These are phyloP conservation scores for Rhododendron henanense DNA, from an alignment of 148 eudicot genomes.

Conservation along the genomic window DNA sequence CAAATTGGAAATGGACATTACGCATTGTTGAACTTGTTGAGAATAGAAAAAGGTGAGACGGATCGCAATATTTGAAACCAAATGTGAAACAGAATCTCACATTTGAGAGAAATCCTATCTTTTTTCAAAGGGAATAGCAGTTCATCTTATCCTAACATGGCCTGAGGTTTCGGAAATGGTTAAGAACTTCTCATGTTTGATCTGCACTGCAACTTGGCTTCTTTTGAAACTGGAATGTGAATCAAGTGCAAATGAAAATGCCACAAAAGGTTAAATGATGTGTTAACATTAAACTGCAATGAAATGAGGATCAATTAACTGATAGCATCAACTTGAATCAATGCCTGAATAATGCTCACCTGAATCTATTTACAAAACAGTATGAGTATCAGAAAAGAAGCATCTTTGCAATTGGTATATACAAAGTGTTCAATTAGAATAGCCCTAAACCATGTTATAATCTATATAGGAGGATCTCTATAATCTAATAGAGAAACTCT, in stretches of 20 bases:
- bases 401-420: not conserved
- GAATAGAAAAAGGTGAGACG: not conserved
- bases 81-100: not conserved
- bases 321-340: not conserved
- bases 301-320: not conserved
- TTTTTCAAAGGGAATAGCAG: not conserved
- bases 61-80: not conserved
- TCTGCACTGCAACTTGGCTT: not conserved
- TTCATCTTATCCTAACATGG: not conserved
- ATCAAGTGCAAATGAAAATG: not conserved
- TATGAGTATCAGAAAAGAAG: not conserved
- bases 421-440: not conserved
- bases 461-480: not conserved
- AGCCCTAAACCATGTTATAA: not conserved
- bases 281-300: not conserved
- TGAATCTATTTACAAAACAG: not conserved
- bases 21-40: not conserved
- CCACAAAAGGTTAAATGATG: not conserved
- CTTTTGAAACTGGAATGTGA: not conserved
- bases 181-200: not conserved
- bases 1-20: not conserved
- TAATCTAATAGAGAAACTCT: not conserved
- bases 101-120: not conserved
- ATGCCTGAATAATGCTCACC: not conserved
- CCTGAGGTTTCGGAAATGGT: not conserved